Percentiles rank a stretch among this genome's conserved stretches.
These are phyloP conservation scores for Smallanthus sonchifolius DNA, from an alignment of 129 eudicot species.

Conservation along the genomic window DNA sequence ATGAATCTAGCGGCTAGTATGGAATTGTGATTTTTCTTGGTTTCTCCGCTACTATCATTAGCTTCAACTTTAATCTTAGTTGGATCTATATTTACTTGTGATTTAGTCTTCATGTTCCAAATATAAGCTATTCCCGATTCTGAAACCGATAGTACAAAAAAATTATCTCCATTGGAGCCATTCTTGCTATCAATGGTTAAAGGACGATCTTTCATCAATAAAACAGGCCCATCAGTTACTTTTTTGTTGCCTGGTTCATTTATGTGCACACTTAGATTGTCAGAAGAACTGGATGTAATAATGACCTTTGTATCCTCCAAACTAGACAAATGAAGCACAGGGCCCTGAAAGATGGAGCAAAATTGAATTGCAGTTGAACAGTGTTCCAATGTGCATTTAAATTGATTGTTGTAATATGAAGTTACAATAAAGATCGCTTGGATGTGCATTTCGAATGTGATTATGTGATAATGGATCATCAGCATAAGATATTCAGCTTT, in stretches of 20 bases:
- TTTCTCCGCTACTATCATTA: conserved; percentile 18
- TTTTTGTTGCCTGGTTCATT: conserved; percentile 13
- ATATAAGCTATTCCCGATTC: conserved; percentile 45
- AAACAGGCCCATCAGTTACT: conserved; percentile 34
- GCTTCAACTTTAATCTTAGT: conserved; percentile 41
- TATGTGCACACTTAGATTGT: conserved; percentile 44
- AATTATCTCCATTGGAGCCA: conserved; percentile 31
- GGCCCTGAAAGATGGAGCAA: conserved; percentile 28
- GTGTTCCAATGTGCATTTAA: neutral
- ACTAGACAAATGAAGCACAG: conserved; percentile 25
- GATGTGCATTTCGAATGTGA: neutral
- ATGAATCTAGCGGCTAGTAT: conserved; percentile 46
- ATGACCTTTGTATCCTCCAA: conserved; percentile 33
- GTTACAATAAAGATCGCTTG: neutral
- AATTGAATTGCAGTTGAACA: neutral
- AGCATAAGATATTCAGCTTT: neutral
- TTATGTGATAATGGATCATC: neutral
- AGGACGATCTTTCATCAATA: conserved; percentile 51
- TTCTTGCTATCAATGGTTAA: conserved; percentile 42
- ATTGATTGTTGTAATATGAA: neutral
- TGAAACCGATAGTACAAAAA: conserved; percentile 46
- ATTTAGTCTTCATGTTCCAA: conserved; percentile 39
- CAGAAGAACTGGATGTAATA: conserved; percentile 38
- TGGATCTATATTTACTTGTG: conserved; percentile 36
- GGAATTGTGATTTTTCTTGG: conserved; percentile 28